Base-by-base conservation (phyloP, 2,329 filamentous ascomycete species). In the Penicillium italicum region DNA sequence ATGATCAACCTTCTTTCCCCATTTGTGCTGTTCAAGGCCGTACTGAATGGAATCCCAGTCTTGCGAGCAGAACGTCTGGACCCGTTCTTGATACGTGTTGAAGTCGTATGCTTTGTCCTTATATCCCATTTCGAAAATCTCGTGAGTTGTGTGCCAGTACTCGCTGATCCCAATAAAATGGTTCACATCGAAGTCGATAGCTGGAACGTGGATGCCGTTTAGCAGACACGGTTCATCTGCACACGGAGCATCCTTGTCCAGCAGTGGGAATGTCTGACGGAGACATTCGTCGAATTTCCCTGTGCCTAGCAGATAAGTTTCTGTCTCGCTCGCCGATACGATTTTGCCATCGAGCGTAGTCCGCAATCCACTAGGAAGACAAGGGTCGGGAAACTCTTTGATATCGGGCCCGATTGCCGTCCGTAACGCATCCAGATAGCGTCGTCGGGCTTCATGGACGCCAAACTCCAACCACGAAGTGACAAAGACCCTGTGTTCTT, bases 71-170 rank as follows among this genome's bases (percentile, higher is more conserved):
- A 96, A 97, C 7, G 90, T 84, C 58, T 86, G 82, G 5, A 97
- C 94, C 34, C 88, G 85, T 60, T 87, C 80, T 69, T 97, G 92
- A 66, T 97, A 99, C 0, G 89, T 91, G 58, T 87, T 84, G 63
- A 96, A 90, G 67, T 97, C 91, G 72, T 97, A 99, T 0, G 89
- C 85, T 62, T 90, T 87, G 63, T 86, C 82, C 63, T 89, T 87
- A 61, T 90, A 85, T 4, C 85, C 85, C 78, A 85, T 83, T 57
- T 88, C 84, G 65, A 99, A 97, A 2, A 97, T 87, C 52, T 94
- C 91, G 66, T 99, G 94, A 0, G 94, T 99, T 0, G 93, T 96
- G 72, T 99, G 94, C 93, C 94, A 99, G 74, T 96, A 99, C 70
- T 99, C 94, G 1, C 93, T 97, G 4, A 99, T 93, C 11, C 94